Evolutionary conservation across 2,329 filamentous ascomycete species (phyloP), one percentile per base, ranked within the genome.

Genomic region (Fusarium clavum): DNA sequence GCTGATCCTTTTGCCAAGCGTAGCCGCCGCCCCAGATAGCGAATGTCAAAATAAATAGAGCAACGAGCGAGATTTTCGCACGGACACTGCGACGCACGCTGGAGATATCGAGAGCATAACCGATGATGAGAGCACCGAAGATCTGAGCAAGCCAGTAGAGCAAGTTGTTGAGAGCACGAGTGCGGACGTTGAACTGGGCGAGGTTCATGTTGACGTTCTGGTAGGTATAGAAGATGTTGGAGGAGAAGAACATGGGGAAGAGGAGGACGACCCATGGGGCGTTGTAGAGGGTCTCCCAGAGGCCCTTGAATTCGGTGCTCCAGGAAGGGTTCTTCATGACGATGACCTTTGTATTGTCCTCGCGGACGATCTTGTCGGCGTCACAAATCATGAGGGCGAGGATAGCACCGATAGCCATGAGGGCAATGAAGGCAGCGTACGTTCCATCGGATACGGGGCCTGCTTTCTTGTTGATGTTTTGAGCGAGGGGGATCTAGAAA

Each of bases 401-500:
- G 0, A 78, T 51, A 80, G 83, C 85, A n/a, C 85, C 85, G 38
- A 85, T 75, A 6, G 80, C 71, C 83, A 86, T 86, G 56, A 86
- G 80, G 32, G 80, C 76, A 70, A 86, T 78, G 22, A 85, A 78
- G 22, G 84, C 83, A 38, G 85, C 83, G 67, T 87, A 86, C 9
- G 85, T 87, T 20, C 79, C 81, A 70, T 86, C 78, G 5, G 81
- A 81, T 4, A 87, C 85, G 1, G 84, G 84, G 29, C 81, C 77
- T 9, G 74, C 69, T 25, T 81, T 85, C 63, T 83, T 86, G 81
- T 92, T 79, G 76, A 92, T 86, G 81, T 92, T 93, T 79, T 92
- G 86, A 68, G 86, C 91, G 7, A 94, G 86, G n/a, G 91, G 91
- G 66, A 94, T 92, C 79, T 80, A 40, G 13, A 10, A 20, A 11